phyloP scores from a whole-genome alignment of 208 protist species.

The Phytomonas francai region DNA sequence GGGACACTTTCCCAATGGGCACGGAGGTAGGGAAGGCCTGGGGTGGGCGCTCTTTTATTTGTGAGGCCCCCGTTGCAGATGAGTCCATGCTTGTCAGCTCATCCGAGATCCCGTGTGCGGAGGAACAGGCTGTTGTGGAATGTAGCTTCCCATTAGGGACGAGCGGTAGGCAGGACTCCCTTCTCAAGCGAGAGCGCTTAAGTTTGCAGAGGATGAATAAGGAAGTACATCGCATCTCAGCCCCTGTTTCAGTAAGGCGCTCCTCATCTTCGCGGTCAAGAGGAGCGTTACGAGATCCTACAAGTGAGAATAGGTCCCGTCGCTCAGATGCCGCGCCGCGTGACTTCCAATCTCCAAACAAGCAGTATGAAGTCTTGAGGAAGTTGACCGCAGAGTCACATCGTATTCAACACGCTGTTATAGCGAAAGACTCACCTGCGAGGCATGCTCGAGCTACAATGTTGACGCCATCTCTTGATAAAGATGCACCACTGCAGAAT shows the following conservation, averaged over 20 bases:
- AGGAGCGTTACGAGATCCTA: background rate
- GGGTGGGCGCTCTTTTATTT: background rate
- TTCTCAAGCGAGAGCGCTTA: background rate
- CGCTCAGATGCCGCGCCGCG: background rate
- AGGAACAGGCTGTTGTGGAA: background rate
- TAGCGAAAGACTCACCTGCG: background rate
- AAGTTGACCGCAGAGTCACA: background rate
- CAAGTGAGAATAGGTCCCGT: background rate
- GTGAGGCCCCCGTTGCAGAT: background rate
- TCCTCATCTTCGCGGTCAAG: background rate
- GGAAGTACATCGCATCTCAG: background rate
- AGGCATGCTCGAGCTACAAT: background rate
- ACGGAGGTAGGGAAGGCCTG: background rate
- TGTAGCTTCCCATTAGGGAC: background rate
- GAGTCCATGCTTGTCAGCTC: background rate
- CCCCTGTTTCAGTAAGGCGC: background rate
- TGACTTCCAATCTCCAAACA: background rate
- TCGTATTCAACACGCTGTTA: background rate
- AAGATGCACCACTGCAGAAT: conserved; percentile 19
- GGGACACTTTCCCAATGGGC: background rate
- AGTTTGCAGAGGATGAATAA: background rate
- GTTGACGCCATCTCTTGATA: conserved; percentile 17
- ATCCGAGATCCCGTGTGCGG: background rate
- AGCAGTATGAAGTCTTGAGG: background rate
- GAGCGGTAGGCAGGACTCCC: background rate